Evolutionary conservation across 108 stramenopile genomes (phyloP), one percentile per base, ranked within the genome.

Genomic region (Cyclotella baltica): DNA sequence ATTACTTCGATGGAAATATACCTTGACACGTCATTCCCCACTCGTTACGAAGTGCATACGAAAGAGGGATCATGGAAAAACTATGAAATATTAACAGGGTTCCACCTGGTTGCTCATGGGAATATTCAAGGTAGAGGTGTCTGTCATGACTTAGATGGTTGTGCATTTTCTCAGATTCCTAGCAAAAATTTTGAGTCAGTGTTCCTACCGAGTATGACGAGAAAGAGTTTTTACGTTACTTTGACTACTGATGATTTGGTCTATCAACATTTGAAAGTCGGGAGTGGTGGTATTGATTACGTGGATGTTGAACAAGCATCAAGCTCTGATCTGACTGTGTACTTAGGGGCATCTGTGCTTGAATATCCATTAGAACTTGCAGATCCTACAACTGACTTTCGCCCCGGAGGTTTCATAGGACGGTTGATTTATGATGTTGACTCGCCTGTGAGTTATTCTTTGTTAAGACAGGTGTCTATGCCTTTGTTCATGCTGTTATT

Each of bases 21-120:
- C 34, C 43, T 76, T n/a, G 75, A 67, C 46, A 67, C 75, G 29
- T 35, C 56, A n/a, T 76, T 67, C 27, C 53, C 66, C 0, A 46
- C 20, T n/a, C 43, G 59, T 37, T 76, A 67, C 22, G 75, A 76
- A 55, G 66, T 76, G 10, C 64, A 64, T 33, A 50, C 66, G 3
- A 67, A 57, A 58, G 15, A 56, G 4, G 65, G 55, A 10, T 75
- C 75, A n/a, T 75, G 75, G 75, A 67, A 61, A 34, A 29, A 67
- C 35, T n/a, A 34, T 47, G 31, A 48, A 47, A 28, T 33, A 9
- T 47, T 34, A 62, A 30, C 34, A 31, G 71, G 59, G 25, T 76
- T 76, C 67, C 66, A 43, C 16, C 51, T 59, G 30, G 31, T 76
- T 20, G 38, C 75, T 28, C 66, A 67, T n/a, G 75, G 75, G 23